Conservation (phyloP, 352 stramenopile genomes). For the Blastocystis sp. region DNA sequence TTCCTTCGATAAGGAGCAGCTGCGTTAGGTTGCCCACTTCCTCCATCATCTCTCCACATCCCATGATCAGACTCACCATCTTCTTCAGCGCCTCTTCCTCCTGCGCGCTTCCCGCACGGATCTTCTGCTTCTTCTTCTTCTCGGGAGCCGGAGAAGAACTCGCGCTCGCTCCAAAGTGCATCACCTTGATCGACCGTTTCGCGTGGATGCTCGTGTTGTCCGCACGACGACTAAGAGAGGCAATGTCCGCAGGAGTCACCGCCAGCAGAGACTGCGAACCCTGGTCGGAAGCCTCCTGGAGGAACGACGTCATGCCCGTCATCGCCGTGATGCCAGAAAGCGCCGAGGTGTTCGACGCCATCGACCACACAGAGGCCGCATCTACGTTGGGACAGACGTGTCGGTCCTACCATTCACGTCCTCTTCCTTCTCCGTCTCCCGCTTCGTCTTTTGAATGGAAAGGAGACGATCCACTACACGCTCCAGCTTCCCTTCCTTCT, state of each 20-base stretch:
- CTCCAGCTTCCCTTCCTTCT: conserved; percentile 18
- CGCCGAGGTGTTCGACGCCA: not conserved
- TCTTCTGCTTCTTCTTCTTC: conserved; percentile 21
- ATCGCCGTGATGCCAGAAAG: not conserved
- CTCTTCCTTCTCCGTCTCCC: not conserved
- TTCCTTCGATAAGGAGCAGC: not conserved
- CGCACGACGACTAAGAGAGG: not conserved
- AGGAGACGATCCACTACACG: conserved; percentile 7
- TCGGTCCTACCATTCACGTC: not conserved
- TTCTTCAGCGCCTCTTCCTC: conserved; percentile 37
- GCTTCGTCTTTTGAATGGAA: not conserved
- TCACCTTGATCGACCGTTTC: conserved; percentile 24
- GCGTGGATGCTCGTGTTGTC: conserved; percentile 19
- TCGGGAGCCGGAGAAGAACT: not conserved
- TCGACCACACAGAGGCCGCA: conserved; percentile 14
- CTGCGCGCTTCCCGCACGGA: conserved; percentile 14
- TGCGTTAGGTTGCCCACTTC: not conserved
- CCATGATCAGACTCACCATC: conserved; percentile 15
- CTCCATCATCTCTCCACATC: not conserved
- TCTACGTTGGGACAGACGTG: too few species aligned
- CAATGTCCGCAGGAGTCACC: conserved; percentile 25
- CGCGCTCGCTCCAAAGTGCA: conserved; percentile 27
- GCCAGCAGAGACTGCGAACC: not conserved
- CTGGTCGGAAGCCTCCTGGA: not conserved
- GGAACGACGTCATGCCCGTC: conserved; percentile 21